Base-by-base conservation (phyloP, 306 rosid species). In the Vigna reflexopilosa region DNA sequence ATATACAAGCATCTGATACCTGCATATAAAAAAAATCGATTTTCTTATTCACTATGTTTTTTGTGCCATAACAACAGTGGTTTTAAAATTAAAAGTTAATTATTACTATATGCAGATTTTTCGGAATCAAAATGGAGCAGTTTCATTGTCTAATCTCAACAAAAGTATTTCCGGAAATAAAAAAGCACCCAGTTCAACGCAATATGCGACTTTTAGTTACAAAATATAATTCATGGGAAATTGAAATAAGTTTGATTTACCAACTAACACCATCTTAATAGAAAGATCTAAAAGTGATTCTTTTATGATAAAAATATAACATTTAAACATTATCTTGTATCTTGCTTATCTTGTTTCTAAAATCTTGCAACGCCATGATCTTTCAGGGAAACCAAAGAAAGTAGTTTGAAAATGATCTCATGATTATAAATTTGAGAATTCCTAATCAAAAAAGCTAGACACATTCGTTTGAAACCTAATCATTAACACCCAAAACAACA, bases 401-500 rank as follows among this genome's bases (percentile, higher is more conserved):
- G 32, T 10, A 48, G 61, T 15, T 70, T 15, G 49, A 11, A 63
- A 59, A 38, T 58, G 65, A 16, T 63, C 47, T 16, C 15, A 16
- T n/a, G 48, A 44, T 44, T 44, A 10, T 44, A 10, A 44, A 44
- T 44, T 59, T 30, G 68, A 62, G 22, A 16, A 30, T 32, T 62
- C 13, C 14, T 32, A 62, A 34, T 15, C 28, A 63, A 36, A 63
- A 63, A 7, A 42, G 2, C 47, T 7, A 32, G 3, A 7, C 44
- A 61, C 44, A 30, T 61, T 14, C 2, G 11, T 55, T 67, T 26
- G 67, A 40, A 77, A 67, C 11, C 40, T 16, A 67, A 52, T 11
- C 17, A 49, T 47, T 15, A 51, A 76, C 66, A 67, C 8, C 54
- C 30, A 61, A 65, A 73, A 55, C 5, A 52, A 28, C 9, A 81